Evolutionary conservation across 257 asterid species (phyloP).

Genomic region (Scutellaria barbata): DNA sequence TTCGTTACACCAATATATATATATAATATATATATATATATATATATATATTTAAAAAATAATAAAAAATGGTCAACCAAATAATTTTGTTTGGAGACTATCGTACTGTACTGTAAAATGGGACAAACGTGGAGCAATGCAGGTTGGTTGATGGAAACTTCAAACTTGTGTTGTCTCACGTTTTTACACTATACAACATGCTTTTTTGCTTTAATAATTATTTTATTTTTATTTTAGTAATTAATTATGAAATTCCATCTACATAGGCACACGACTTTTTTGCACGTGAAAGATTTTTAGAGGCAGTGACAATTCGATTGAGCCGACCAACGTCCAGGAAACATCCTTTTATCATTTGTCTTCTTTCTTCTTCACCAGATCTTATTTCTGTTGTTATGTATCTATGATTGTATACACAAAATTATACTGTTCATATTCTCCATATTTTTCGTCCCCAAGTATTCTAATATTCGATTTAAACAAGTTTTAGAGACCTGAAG

Average conservation of each 20-base stretch:
- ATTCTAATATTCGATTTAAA: too few species aligned
- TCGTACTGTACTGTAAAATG: constrained; percentile 39
- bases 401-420: neutral
- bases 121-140: constrained; percentile 46
- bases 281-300: constrained; percentile 44
- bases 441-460: neutral
- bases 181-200: constrained; percentile 30
- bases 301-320: constrained; percentile 35
- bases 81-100: constrained; percentile 28
- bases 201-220: constrained; percentile 26
- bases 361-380: neutral
- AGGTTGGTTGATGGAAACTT: constrained; percentile 46
- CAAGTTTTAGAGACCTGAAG: too few species aligned
- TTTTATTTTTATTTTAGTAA: neutral
- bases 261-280: constrained; percentile 39
- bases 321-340: constrained; percentile 42
- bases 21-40: neutral
- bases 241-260: constrained; percentile 30
- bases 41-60: neutral
- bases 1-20: constrained; percentile 15
- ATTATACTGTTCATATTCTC: neutral
- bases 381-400: neutral
- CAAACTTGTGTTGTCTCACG: constrained; percentile 40
- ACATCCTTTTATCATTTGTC: constrained; percentile 38
- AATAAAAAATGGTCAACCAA: constrained; percentile 32